Evolutionary conservation across 192 early-diverging fungal genomes (phyloP).

Genomic region (Allomyces javanicus): DNA sequence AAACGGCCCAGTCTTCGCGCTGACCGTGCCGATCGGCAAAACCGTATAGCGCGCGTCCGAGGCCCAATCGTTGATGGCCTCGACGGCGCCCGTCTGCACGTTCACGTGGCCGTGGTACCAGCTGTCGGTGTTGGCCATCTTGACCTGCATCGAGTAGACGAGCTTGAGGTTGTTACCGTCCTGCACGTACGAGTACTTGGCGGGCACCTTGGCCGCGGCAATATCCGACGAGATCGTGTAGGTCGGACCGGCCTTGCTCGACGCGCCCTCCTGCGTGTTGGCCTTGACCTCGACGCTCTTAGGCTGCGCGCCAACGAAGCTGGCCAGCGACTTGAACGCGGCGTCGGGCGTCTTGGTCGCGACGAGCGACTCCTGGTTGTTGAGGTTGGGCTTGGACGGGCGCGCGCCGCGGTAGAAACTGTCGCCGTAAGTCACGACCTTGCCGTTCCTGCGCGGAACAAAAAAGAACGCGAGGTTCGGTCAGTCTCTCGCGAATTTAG

Average conservation of each 20-base stretch:
- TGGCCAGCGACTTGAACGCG: not conserved
- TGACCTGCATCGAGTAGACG: slow-evolving; percentile 52
- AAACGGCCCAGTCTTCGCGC: slow-evolving; percentile 26
- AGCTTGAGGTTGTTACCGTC: slow-evolving; percentile 32
- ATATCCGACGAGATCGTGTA: not conserved
- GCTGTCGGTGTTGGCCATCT: slow-evolving; percentile 42
- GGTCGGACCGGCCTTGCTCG: not conserved
- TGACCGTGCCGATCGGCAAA: slow-evolving; percentile 12
- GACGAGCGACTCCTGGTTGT: not conserved
- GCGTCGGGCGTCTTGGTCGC: not conserved
- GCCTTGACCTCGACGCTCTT: not conserved
- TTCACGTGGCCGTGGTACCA: slow-evolving; percentile 55
- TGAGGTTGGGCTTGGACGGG: not conserved
- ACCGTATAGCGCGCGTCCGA: slow-evolving; percentile 14
- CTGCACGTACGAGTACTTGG: slow-evolving; percentile 42
- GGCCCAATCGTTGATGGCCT: slow-evolving; percentile 68
- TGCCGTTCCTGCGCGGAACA: not conserved
- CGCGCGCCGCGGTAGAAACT: slow-evolving; percentile 6
- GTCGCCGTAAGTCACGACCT: slow-evolving; percentile 13
- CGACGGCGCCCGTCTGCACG: slow-evolving; percentile 33
- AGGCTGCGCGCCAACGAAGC: not conserved
- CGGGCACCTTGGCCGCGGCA: slow-evolving; percentile 24
- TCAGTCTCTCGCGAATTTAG: not conserved
- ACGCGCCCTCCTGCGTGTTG: not conserved
- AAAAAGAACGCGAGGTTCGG: no score